phyloP scores from a whole-genome alignment of 2,329 filamentous ascomycete species.

The Penicillium glabrum region DNA sequence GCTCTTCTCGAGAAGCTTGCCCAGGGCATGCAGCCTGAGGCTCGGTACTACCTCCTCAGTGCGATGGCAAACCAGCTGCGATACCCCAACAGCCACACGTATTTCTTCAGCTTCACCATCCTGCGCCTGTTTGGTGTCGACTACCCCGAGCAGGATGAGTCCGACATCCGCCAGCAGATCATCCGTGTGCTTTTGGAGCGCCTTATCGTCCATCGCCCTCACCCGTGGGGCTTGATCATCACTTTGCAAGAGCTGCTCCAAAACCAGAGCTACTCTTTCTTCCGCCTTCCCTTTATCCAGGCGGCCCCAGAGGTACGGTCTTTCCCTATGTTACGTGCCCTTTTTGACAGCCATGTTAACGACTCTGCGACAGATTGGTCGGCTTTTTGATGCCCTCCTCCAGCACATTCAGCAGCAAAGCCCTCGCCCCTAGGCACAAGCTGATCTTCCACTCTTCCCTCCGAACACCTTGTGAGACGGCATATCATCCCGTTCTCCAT shows the following conservation, averaged over 20 bases:
- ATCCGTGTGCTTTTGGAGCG: conserved; percentile 86
- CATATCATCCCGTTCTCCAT: conserved; percentile 3
- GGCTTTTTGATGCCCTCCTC: conserved; percentile 46
- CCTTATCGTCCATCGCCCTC: conserved; percentile 82
- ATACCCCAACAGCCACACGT: conserved; percentile 83
- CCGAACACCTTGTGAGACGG: conserved; percentile 7
- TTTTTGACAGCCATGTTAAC: conserved; percentile 2
- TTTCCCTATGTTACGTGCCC: neutral
- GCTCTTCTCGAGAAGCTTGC: conserved; percentile 73
- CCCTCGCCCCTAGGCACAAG: conserved; percentile 41
- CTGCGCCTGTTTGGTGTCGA: conserved; percentile 82
- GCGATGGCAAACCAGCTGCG: conserved; percentile 90
- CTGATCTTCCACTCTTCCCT: conserved; percentile 12
- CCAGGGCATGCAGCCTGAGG: conserved; percentile 71
- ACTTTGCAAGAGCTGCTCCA: conserved; percentile 87
- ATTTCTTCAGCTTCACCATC: conserved; percentile 86
- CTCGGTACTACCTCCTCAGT: conserved; percentile 78
- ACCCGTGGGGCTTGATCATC: conserved; percentile 92
- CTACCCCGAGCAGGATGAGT: conserved; percentile 66
- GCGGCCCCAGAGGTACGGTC: conserved; percentile 73
- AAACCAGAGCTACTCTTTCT: conserved; percentile 88
- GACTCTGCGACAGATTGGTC: conserved; percentile 37
- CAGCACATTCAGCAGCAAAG: conserved; percentile 50
- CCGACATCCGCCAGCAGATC: conserved; percentile 84
- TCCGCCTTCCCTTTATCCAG: conserved; percentile 90